Conservation (phyloP, 306 rosid genomes). For the Inga oerstediana region DNA sequence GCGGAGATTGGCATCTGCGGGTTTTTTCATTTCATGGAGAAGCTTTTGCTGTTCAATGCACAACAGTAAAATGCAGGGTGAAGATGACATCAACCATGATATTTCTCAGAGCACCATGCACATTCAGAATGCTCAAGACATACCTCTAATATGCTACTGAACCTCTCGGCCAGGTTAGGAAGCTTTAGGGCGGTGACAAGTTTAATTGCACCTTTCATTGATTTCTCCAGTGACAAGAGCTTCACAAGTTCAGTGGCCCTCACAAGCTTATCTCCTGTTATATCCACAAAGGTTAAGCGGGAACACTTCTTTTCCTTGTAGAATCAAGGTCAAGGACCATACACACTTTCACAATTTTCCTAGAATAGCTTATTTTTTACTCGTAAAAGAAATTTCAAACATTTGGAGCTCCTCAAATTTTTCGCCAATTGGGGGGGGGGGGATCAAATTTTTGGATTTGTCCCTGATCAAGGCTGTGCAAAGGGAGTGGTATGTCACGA, state of each 20-base stretch:
- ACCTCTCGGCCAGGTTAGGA: constrained; percentile 91
- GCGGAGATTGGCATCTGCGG: constrained; percentile 32
- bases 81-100: constrained; percentile 24
- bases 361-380: background rate
- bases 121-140: constrained; percentile 27
- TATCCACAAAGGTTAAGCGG: constrained; percentile 1
- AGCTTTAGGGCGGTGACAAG: constrained; percentile 88
- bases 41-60: constrained; percentile 68
- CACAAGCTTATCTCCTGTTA: constrained; percentile 90
- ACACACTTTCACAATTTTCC: background rate
- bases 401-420: background rate
- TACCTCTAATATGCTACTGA: constrained; percentile 87
- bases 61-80: constrained; percentile 24
- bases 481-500: background rate
- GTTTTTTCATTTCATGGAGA: constrained; percentile 50
- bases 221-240: constrained; percentile 84
- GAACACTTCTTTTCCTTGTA: background rate
- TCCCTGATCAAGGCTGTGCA: constrained; percentile 19
- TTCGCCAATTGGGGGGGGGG: background rate
- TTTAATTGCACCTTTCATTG: constrained; percentile 92
- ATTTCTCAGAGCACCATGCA: background rate
- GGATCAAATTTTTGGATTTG: background rate
- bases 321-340: constrained; percentile 20
- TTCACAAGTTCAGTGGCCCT: constrained; percentile 91
- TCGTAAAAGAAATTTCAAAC: background rate